These are phyloP conservation scores for Cudoniella acicularis DNA, from an alignment of 495 filamentous ascomycete genomes.

Conservation along the genomic window DNA sequence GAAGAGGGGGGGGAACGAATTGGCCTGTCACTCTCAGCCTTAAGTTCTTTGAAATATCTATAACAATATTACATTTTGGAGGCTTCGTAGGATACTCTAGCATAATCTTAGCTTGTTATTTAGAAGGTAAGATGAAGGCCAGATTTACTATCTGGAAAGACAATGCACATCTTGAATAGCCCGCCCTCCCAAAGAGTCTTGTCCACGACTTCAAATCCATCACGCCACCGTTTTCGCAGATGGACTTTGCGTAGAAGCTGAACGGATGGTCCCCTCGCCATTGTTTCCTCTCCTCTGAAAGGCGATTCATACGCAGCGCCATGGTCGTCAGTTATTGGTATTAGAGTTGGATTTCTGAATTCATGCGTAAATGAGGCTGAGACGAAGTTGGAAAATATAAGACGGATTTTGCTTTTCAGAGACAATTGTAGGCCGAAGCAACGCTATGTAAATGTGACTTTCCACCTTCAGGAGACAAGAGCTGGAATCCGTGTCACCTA, in stretches of 20 bases:
- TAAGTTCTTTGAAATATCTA: neutral
- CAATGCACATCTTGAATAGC: constrained; percentile 87
- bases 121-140: neutral
- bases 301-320: constrained; percentile 83
- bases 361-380: too few species aligned
- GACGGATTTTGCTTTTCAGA: too few species aligned
- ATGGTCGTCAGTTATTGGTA: too few species aligned
- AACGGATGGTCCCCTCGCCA: constrained; percentile 97
- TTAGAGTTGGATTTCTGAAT: too few species aligned
- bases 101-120: constrained; percentile 16
- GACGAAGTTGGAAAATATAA: too few species aligned
- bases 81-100: constrained; percentile 98
- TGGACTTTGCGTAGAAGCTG: constrained; percentile 90
- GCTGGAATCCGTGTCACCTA: too few species aligned
- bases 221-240: constrained; percentile 72
- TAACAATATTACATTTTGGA: constrained; percentile 78
- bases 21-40: constrained; percentile 62
- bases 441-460: too few species aligned
- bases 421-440: too few species aligned
- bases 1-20: constrained; percentile 92
- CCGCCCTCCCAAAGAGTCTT: constrained; percentile 97
- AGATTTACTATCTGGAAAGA: constrained; percentile 87
- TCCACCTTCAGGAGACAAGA: too few species aligned
- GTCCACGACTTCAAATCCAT: constrained; percentile 94
- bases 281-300: constrained; percentile 93